These are phyloP conservation scores for Hypoxylon crocopeplum DNA, from an alignment of 495 filamentous ascomycete species.

Conservation along the genomic window DNA sequence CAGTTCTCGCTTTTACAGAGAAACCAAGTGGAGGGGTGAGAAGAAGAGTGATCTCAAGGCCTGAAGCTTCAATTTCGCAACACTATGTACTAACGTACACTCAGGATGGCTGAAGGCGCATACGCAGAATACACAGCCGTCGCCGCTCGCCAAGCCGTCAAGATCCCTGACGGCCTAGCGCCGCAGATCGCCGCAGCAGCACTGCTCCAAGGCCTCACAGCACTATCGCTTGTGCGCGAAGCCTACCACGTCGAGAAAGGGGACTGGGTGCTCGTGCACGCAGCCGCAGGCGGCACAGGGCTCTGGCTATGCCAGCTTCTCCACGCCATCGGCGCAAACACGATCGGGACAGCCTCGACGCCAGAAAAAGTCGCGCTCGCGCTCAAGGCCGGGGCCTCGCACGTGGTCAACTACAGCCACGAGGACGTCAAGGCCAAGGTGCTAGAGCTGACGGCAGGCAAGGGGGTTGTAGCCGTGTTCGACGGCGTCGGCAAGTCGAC, in stretches of 20 bases:
- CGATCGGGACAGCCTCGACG: constrained; percentile 84
- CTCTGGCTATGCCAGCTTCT: constrained; percentile 80
- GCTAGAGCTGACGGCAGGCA: constrained; percentile 70
- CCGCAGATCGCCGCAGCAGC: constrained; percentile 71
- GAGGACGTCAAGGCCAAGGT: constrained; percentile 72
- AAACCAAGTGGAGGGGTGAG: neutral
- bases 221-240: constrained; percentile 81
- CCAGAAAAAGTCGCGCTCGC: constrained; percentile 75
- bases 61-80: neutral
- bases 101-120: constrained; percentile 54
- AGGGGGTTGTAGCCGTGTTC: constrained; percentile 82
- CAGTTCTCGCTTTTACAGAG: neutral
- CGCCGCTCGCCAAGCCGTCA: constrained; percentile 60
- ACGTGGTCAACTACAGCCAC: constrained; percentile 72
- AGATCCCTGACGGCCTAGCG: constrained; percentile 68
- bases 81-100: constrained; percentile 19
- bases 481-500: constrained; percentile 89
- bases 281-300: constrained; percentile 89
- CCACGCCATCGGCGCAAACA: constrained; percentile 71
- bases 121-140: constrained; percentile 81
- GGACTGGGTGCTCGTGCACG: constrained; percentile 88
- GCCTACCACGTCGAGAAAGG: constrained; percentile 71
- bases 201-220: constrained; percentile 85
- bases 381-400: constrained; percentile 70
- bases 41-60: neutral